These are phyloP conservation scores for Barnettozyma siamensis DNA, from an alignment of 805 yeast species.

Conservation along the genomic window DNA sequence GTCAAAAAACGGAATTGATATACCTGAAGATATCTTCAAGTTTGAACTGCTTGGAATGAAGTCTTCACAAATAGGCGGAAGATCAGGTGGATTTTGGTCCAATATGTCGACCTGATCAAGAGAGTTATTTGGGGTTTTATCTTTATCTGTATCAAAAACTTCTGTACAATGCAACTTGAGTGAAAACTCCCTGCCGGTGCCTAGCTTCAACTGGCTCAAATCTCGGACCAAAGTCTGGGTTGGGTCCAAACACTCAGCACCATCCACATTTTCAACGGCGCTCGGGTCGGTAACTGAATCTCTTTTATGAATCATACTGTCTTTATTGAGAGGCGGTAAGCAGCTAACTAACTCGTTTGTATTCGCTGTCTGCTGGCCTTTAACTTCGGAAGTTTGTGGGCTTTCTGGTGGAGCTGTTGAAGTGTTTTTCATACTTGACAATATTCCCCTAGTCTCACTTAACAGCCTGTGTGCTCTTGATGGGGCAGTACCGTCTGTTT, in stretches of 20 bases:
- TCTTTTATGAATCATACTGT: neutral
- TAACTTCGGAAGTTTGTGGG: neutral
- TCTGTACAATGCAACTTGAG: neutral
- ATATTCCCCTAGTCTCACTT: no score
- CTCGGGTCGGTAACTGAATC: neutral
- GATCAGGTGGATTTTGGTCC: conserved; percentile 18
- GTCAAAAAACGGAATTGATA: conserved; percentile 6
- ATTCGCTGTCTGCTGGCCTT: neutral
- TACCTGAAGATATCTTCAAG: neutral
- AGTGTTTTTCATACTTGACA: no score
- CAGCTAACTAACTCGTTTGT: neutral
- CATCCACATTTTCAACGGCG: neutral
- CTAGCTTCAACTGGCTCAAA: neutral
- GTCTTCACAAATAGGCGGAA: conserved; percentile 8
- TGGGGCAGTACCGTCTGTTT: no score
- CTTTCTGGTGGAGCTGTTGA: neutral
- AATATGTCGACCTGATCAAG: conserved; percentile 22
- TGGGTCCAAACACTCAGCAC: neutral
- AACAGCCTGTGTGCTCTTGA: no score
- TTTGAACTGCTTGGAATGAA: neutral
- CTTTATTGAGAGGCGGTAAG: neutral
- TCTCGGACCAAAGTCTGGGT: conserved; percentile 2
- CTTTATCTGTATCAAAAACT: neutral
- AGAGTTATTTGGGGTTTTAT: conserved; percentile 14
- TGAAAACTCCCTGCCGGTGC: conserved; percentile 2